Evolutionary conservation across 1,139 yeast species (phyloP), one percentile per base, ranked within the genome.

Genomic region (Taphrina pruni): DNA sequence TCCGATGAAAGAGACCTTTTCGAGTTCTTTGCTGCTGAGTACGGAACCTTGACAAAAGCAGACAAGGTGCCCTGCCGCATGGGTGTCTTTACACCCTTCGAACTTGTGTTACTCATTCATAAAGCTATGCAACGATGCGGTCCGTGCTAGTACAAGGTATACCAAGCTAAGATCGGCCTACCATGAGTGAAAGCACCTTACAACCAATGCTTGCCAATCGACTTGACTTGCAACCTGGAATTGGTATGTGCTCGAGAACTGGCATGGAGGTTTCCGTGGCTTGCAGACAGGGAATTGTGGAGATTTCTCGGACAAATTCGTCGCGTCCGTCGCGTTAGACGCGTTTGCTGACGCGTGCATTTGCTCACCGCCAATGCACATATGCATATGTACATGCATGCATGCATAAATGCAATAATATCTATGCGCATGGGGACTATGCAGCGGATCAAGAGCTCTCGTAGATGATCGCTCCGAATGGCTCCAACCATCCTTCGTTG

Each of bases 31-130:
- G 17, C 12, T 6, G 11, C 35, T 14, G 43, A 7, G 43, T 17
- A 38, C 21, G 57, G 57, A 11, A 36, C 26, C 12, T 54, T 54
- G 43, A 54, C 43, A 21, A 54, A 54, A 20, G 57, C 41, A 8
- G 57, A 32, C 11, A 54, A 26, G 35, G 57, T 54, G 7, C 57
- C 57, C 57, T 54, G 57, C 41, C 14, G 32, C 57, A 38, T n/a
- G 26, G 41, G 26, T 9, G 57, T 38, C 43, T 54, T 54, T n/a
- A 35, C 48, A 2, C 54, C 36, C 11, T 21, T 21, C 6, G 54
- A 17, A 8, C 21, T 50, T 11, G 36, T 50, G n/a, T 12, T 9
- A 46, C 36, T 46, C 51, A 46, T 46, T 20, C 43, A 39, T 11
- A 39, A 26, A 26, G 32, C 17, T 17, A 17, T 17, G 32, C 32